Percentiles rank a stretch among this genome's conserved stretches.
Conservation (phyloP, 805 yeast genomes). For the Nakazawaea laoshanensis region DNA sequence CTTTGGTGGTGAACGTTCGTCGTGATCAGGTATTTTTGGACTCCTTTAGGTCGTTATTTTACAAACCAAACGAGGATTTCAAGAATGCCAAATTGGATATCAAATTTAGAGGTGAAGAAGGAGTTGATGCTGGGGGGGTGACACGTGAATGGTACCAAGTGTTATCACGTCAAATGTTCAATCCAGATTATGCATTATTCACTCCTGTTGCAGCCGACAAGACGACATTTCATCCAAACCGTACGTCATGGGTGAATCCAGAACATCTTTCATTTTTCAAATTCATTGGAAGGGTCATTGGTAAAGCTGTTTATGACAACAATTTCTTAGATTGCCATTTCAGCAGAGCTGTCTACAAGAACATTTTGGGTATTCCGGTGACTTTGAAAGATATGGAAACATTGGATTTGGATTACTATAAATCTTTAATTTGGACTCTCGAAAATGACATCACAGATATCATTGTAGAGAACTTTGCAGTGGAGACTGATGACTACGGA, state of each 20-base stretch:
- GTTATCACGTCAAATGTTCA: constrained; percentile 87
- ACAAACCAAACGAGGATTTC: constrained; percentile 68
- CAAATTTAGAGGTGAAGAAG: constrained; percentile 87
- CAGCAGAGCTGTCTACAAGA: constrained; percentile 89
- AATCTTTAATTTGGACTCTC: constrained; percentile 90
- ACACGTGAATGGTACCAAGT: constrained; percentile 98
- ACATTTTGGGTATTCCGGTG: constrained; percentile 70
- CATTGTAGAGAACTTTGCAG: constrained; percentile 88
- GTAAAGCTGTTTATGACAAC: constrained; percentile 86
- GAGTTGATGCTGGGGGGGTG: constrained; percentile 97
- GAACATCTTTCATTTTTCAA: constrained; percentile 90
- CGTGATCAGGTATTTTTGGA: constrained; percentile 91
- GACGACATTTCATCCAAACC: constrained; percentile 91
- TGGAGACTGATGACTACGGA: constrained; percentile 90
- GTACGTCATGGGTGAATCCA: constrained; percentile 87
- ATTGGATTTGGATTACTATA: constrained; percentile 84
- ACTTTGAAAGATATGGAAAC: constrained; percentile 91
- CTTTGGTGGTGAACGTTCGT: constrained; percentile 60
- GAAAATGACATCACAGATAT: constrained; percentile 96
- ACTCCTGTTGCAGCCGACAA: constrained; percentile 86
- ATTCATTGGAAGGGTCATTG: constrained; percentile 89
- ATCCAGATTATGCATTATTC: constrained; percentile 89
- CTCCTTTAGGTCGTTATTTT: constrained; percentile 75
- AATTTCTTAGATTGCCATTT: constrained; percentile 89
- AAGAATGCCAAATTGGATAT: constrained; percentile 67